phyloP scores from a whole-genome alignment of 2,329 filamentous ascomycete species.

The Epichloe amarillans region DNA sequence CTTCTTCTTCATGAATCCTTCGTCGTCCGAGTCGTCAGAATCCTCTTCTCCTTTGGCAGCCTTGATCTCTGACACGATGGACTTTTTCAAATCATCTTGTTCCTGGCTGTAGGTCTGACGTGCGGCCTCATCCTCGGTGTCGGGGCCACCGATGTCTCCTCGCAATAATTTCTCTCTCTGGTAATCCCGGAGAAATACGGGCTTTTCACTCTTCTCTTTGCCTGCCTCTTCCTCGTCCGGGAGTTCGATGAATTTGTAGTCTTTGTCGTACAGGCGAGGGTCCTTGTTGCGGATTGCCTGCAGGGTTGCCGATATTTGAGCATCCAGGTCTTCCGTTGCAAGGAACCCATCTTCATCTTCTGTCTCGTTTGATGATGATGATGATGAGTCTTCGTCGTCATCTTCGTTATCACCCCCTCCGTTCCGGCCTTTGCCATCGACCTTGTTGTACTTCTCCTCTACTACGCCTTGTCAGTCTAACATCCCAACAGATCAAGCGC shows the following conservation, averaged over 20 bases:
- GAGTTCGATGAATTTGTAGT: slow-evolving; percentile 63
- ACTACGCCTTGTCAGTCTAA: slow-evolving; percentile 35
- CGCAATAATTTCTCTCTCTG: slow-evolving; percentile 80
- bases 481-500: neutral
- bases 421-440: slow-evolving; percentile 24
- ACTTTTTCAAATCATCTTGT: slow-evolving; percentile 68
- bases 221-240: slow-evolving; percentile 34
- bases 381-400: slow-evolving; percentile 35
- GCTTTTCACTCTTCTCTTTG: slow-evolving; percentile 58
- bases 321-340: slow-evolving; percentile 72
- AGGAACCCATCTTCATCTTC: slow-evolving; percentile 88
- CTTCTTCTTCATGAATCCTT: slow-evolving; percentile 62
- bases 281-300: slow-evolving; percentile 84
- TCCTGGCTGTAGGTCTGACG: slow-evolving; percentile 74
- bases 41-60: slow-evolving; percentile 35
- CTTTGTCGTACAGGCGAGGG: slow-evolving; percentile 75
- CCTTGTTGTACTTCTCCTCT: slow-evolving; percentile 70
- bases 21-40: slow-evolving; percentile 42
- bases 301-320: slow-evolving; percentile 75
- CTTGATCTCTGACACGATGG: slow-evolving; percentile 70
- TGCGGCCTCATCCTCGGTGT: slow-evolving; percentile 42
- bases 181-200: slow-evolving; percentile 78
- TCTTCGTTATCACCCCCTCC: slow-evolving; percentile 13
- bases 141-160: slow-evolving; percentile 47
- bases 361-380: slow-evolving; percentile 61